Percentiles rank a stretch among this genome's conserved stretches.
Conservation (phyloP, 139 green algal genomes). For the Micractinium sp. region DNA sequence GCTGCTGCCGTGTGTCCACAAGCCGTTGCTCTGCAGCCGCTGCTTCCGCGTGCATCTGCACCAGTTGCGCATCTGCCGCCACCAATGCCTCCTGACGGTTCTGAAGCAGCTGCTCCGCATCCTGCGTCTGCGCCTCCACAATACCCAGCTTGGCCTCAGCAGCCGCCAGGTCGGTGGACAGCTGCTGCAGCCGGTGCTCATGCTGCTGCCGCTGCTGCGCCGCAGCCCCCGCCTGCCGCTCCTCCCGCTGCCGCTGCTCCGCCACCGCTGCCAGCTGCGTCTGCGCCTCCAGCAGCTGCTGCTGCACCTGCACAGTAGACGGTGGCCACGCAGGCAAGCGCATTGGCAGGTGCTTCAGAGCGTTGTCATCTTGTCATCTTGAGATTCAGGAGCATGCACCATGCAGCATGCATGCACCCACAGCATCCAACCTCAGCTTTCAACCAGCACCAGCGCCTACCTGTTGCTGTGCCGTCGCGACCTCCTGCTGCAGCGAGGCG, state of each 20-base stretch:
- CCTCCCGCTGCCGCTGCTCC: not conserved
- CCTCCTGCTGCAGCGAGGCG: constrained; percentile 21
- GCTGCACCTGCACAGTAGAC: constrained; percentile 8
- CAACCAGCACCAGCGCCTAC: not conserved
- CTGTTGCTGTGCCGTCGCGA: constrained; percentile 1
- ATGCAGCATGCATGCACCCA: too few species aligned
- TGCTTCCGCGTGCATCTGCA: not conserved
- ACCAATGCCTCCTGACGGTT: not conserved
- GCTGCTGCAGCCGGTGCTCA: constrained; percentile 2
- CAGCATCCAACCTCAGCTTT: too few species aligned
- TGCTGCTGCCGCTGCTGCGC: not conserved
- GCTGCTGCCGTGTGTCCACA: not conserved
- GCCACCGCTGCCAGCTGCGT: not conserved
- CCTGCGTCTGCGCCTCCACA: not conserved
- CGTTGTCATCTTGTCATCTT: too few species aligned
- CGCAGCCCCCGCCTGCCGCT: not conserved
- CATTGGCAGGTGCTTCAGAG: too few species aligned
- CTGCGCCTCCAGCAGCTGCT: constrained; percentile 19
- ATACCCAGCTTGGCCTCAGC: not conserved
- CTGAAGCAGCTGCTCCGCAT: not conserved
- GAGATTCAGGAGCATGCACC: too few species aligned
- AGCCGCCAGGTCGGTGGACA: not conserved
- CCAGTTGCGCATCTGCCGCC: not conserved
- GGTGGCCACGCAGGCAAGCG: too few species aligned
- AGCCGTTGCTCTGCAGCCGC: not conserved